A percentile compares a stretch with the other conserved stretches of the same genome.
Evolutionary conservation across 73 alveolate genomes (phyloP).

Genomic region (Paramecium octaurelia): DNA sequence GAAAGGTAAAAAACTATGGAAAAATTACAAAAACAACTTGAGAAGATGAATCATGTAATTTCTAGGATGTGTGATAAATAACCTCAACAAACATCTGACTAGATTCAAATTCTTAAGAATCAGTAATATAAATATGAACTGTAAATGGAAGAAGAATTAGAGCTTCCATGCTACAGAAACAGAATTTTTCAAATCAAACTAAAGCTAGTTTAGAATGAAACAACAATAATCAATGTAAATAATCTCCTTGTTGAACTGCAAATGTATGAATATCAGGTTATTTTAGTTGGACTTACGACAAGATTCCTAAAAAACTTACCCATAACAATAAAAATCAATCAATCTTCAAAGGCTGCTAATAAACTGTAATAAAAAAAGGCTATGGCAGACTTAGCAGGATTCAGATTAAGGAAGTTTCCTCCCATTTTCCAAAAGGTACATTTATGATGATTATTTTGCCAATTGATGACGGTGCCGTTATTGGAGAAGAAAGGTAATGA

Average conservation of each 20-base stretch:
- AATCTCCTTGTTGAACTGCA: constrained; percentile 2
- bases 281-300: constrained; percentile 49
- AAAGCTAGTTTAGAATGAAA: neutral
- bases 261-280: neutral
- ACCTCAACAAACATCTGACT: neutral
- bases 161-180: constrained; percentile 30
- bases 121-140: neutral
- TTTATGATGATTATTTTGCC: constrained; percentile 13
- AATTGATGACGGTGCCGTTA: neutral
- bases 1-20: neutral
- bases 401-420: constrained; percentile 36
- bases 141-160: neutral
- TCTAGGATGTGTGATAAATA: neutral
- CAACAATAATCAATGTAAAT: neutral
- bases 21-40: neutral
- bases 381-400: neutral
- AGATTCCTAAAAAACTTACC: neutral
- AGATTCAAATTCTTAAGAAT: neutral
- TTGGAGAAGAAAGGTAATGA: neutral
- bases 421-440: constrained; percentile 36
- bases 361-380: constrained; percentile 6
- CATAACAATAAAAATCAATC: neutral
- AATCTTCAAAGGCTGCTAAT: constrained; percentile 35
- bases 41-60: neutral
- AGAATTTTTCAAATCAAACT: constrained; percentile 5